These are phyloP conservation scores for Trichoderma parareesei DNA, from an alignment of 495 filamentous ascomycete genomes.

Conservation along the genomic window DNA sequence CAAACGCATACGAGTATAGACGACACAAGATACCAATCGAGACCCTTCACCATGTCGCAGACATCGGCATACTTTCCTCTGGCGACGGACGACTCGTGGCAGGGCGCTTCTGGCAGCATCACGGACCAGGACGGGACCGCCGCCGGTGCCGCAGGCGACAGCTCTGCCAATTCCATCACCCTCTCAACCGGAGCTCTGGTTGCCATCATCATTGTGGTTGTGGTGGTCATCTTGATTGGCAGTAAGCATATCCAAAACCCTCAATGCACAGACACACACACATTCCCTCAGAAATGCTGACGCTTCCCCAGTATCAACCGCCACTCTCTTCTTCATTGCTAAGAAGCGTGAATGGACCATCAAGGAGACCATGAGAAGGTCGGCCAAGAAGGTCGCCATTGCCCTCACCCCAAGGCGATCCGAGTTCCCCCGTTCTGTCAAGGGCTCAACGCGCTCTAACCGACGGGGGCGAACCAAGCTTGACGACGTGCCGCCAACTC, in stretches of 20 bases:
- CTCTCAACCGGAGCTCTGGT: conserved; percentile 52
- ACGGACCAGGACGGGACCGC: conserved; percentile 22
- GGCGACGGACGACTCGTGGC: conserved; percentile 27
- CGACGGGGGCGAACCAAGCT: background rate
- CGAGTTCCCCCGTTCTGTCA: conserved; percentile 46
- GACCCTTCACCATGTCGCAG: conserved; percentile 16
- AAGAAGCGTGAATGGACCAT: conserved; percentile 52
- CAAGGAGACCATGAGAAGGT: conserved; percentile 42
- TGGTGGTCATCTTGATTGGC: conserved; percentile 47
- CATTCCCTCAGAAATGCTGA: conserved; percentile 15
- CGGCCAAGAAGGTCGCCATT: conserved; percentile 43
- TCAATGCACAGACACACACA: background rate
- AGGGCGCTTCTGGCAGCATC: conserved; percentile 15
- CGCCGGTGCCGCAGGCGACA: conserved; percentile 47
- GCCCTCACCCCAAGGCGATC: conserved; percentile 46
- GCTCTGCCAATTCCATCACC: conserved; percentile 37
- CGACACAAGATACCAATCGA: background rate
- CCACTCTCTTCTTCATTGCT: conserved; percentile 44
- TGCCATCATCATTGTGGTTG: conserved; percentile 55
- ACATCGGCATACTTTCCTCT: conserved; percentile 25
- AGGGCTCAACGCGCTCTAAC: conserved; percentile 20
- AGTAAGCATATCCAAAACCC: conserved; percentile 30
- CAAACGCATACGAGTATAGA: background rate
- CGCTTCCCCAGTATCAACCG: conserved; percentile 31
- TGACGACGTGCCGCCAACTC: conserved; percentile 44